A percentile compares a stretch with the other conserved stretches of the same genome.
Evolutionary conservation across 257 asterid genomes (phyloP).

Genomic region (Parsonsia alboflavescens): DNA sequence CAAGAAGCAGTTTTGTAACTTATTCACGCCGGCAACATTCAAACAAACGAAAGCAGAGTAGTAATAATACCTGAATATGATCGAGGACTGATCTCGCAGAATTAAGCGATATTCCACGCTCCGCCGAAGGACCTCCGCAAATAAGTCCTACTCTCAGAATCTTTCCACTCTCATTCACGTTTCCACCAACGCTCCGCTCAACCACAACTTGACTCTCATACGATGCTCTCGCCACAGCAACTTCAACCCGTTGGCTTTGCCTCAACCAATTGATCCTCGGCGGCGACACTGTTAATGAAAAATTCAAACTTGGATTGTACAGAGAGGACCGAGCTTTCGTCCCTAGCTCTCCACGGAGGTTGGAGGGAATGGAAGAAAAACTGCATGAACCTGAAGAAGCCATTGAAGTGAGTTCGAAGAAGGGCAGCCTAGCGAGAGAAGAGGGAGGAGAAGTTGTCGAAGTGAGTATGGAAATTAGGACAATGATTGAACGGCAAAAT

Average conservation of each 20-base stretch:
- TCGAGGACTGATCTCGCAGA: slow-evolving; percentile 90
- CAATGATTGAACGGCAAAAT: not conserved
- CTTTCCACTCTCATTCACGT: slow-evolving; percentile 25
- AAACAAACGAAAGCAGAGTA: not conserved
- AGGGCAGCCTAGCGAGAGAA: slow-evolving; percentile 3
- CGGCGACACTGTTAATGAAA: slow-evolving; percentile 8
- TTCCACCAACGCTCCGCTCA: slow-evolving; percentile 17
- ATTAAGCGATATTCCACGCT: slow-evolving; percentile 81
- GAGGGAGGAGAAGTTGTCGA: not conserved
- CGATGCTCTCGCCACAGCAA: slow-evolving; percentile 33
- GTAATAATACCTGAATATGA: slow-evolving; percentile 60
- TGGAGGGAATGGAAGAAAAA: slow-evolving; percentile 13
- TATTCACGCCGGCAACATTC: not conserved
- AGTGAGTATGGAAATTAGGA: not conserved
- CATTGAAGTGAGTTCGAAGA: slow-evolving; percentile 18
- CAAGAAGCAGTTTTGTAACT: not conserved
- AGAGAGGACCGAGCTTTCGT: not conserved
- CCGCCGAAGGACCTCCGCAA: slow-evolving; percentile 90
- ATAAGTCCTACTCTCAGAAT: slow-evolving; percentile 62
- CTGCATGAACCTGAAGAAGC: slow-evolving; percentile 30
- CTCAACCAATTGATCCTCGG: slow-evolving; percentile 12
- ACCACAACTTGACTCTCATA: slow-evolving; percentile 21
- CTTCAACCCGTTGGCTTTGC: slow-evolving; percentile 18
- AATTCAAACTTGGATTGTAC: slow-evolving; percentile 5
- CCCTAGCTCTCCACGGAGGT: slow-evolving; percentile 7